A percentile compares a stretch with the other conserved stretches of the same genome.
Conservation (phyloP, 306 rosid species). For the Corylus heterophylla region DNA sequence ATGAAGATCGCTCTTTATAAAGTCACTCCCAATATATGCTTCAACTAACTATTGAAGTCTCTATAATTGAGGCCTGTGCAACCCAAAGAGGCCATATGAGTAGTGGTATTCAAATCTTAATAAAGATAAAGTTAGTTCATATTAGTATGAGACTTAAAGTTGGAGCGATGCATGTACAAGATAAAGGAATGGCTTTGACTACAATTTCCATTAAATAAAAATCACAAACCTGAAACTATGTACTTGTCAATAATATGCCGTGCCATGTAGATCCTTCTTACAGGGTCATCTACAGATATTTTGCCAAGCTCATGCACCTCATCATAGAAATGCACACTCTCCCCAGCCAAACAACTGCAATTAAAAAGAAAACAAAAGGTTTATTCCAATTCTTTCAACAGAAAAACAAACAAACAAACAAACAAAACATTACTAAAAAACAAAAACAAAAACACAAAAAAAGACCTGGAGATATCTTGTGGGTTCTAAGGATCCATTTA, state of each 20-base stretch:
- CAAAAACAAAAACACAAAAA: neutral
- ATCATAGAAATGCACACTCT: constrained; percentile 84
- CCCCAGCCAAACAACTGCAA: constrained; percentile 98
- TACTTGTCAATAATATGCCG: constrained; percentile 92
- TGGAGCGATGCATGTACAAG: neutral
- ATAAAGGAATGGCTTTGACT: constrained; percentile 3
- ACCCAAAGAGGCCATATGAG: neutral
- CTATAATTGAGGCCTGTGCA: constrained; percentile 17
- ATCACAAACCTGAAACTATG: constrained; percentile 69
- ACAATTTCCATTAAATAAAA: constrained; percentile 16
- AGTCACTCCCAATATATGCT: constrained; percentile 5
- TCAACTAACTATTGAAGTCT: constrained; percentile 20
- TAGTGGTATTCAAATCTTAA: constrained; percentile 9
- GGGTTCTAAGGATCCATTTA: neutral
- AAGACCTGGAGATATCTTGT: neutral
- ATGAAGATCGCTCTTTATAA: neutral
- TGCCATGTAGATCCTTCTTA: constrained; percentile 93
- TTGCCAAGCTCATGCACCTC: constrained; percentile 87
- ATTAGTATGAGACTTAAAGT: constrained; percentile 3
- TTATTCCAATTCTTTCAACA: neutral
- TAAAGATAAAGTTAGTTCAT: constrained; percentile 4
- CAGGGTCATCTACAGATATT: constrained; percentile 73
- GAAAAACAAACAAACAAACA: constrained; percentile 1
- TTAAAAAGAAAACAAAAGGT: constrained; percentile 29
- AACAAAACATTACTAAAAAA: too few species aligned